Base-by-base conservation (phyloP, 768 basidiomycete species). In the Daedalea quercina region DNA sequence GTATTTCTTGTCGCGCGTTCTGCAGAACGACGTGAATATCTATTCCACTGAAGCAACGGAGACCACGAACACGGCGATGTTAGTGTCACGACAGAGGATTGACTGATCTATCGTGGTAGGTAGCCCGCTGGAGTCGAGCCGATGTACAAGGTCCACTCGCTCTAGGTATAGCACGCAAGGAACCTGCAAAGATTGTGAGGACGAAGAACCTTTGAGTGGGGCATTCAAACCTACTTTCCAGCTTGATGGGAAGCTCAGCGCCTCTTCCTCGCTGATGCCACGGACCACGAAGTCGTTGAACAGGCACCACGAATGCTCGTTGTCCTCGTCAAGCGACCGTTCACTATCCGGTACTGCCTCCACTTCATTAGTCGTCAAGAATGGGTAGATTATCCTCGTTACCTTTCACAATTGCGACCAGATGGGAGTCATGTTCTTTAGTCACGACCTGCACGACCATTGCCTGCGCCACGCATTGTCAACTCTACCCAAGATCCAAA, bases 241-340 rank as follows among this genome's bases (percentile, higher is more conserved):
- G 44, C 74, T 76, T n/a, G 77, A 84, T 9, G 87, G 82, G 63
- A 96, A 94, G 61, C 85, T 84, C 54, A 98, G 69, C 1, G 90
- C 95, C 60, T 97, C 94, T 31, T 84, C 78, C 67, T 95, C 89
- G 1, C 86, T 73, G 26, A 97, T 81, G 52, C 90, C 89, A 45
- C 76, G 76, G 12, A 99, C 96, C 1, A 84, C 76, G 63, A 99
- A 99, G 63, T 99, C 96, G 63, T 99, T 99, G 81, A 98, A 98
- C 51, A 98, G 68, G 61, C 87, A 87, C 96, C 96, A 99, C 1
- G 82, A 80, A 34, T 28, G 9, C 11, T 58, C 61, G 48, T 33
- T 15, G 8, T 58, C 61, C 19, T 63, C 52, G 11, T 71, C 63
- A 23, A 54, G 40, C 17, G 40, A 41, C 8, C 63, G 67, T 62